Percentiles rank a stretch among this genome's conserved stretches.
These are phyloP conservation scores for Globisporangium rhizosaccharum DNA, from an alignment of 352 stramenopile species.

Conservation along the genomic window DNA sequence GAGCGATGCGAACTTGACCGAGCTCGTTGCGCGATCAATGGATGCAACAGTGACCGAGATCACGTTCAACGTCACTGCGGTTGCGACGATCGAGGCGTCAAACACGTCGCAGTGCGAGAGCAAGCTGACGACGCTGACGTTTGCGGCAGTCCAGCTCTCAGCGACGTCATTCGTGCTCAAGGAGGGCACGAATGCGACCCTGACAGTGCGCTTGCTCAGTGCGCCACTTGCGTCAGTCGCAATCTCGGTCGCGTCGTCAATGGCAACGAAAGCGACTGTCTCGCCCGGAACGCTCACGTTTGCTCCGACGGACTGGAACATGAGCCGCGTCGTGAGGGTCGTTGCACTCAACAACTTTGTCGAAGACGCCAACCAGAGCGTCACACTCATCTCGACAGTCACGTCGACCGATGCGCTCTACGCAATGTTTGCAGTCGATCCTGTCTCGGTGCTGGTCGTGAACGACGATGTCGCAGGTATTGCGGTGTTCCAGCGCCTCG, in stretches of 20 bases:
- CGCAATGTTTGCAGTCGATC: conserved; percentile 11
- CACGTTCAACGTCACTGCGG: conserved; percentile 30
- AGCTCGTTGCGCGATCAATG: conserved; percentile 22
- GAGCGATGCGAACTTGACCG: conserved; percentile 16
- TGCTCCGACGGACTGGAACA: conserved; percentile 25
- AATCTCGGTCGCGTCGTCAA: conserved; percentile 29
- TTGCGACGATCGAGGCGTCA: conserved; percentile 26
- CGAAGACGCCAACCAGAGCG: conserved; percentile 30
- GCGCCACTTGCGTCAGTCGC: conserved; percentile 27
- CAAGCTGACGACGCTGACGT: conserved; percentile 21
- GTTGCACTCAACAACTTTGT: conserved; percentile 45
- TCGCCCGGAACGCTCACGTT: conserved; percentile 25
- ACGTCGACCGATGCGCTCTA: conserved; percentile 36
- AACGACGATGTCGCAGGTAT: conserved; percentile 53
- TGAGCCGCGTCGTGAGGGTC: conserved; percentile 27
- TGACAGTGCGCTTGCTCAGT: conserved; percentile 35
- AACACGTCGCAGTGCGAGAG: conserved; percentile 29
- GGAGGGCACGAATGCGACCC: conserved; percentile 20
- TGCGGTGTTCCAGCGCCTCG: conserved; percentile 31
- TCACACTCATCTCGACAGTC: conserved; percentile 20
- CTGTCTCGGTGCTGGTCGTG: conserved; percentile 31
- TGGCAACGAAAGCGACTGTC: conserved; percentile 22
- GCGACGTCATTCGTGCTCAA: conserved; percentile 31
- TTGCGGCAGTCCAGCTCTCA: conserved; percentile 35
- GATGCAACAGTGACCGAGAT: conserved; percentile 21